Evolutionary conservation across 345 rosid species (phyloP), one percentile per base, ranked within the genome.

Genomic region (Euphorbia tirucalli): DNA sequence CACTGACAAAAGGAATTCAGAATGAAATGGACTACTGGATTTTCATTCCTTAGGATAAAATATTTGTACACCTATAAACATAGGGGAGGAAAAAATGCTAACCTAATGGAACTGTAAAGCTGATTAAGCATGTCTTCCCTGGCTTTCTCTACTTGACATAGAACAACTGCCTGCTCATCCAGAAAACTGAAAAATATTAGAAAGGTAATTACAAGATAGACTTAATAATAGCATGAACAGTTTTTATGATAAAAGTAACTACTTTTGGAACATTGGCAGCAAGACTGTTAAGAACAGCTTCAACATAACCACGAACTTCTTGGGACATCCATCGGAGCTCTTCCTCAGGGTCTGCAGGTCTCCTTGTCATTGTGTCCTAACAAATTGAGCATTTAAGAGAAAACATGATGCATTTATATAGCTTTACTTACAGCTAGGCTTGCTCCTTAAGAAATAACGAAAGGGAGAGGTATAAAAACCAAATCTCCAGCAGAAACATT

Each of bases 311-410:
- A 1, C 98, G 98, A 8, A 96, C 97, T 89, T 96, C 99, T 78
- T 96, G 99, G 37, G 99, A 87, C 99, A 96, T 96, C 99, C 99
- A 96, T 59, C 96, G 83, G 25, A 96, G 95, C 79, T 96, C 99
- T 79, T 96, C 98, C 84, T 96, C 99, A 48, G 99, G 99, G 72
- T 96, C 99, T 48, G 86, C 87, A 0, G 99, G 98, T 78, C 87
- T 88, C 81, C 97, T 86, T 70, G 82, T 88, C 95, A 93, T 90
- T 71, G 91, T 87, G 83, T 93, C 98, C 99, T 95, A 77, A 61
- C 67, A 68, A 72, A 27, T 10, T 35, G 22, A 15, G 30, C 24
- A 21, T 27, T 16, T 60, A 41, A 66, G 50, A 61, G 24, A 49
- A 27, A 24, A 49, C 35, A 62, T 41, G 28, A 50, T 32, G 27